phyloP scores from a whole-genome alignment of 148 eudicot species.

The Vaccinium vitisidaea region DNA sequence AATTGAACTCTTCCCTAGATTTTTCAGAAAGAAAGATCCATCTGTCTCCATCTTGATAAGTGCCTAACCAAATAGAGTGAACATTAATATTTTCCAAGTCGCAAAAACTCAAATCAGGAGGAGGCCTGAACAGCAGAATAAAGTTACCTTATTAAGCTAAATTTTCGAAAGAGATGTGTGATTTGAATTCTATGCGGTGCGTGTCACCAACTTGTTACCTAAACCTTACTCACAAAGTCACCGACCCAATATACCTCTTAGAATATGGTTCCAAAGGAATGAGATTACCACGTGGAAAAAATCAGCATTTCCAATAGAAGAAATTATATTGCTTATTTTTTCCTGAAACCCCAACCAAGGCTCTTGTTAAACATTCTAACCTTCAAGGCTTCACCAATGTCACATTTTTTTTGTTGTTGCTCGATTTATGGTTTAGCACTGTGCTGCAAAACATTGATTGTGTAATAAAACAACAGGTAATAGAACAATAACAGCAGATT shows the following conservation, averaged over 20 bases:
- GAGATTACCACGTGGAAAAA: background rate
- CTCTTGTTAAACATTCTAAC: background rate
- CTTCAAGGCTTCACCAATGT: background rate
- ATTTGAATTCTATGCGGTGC: background rate
- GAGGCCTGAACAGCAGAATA: background rate
- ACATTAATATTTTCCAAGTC: background rate
- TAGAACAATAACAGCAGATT: background rate
- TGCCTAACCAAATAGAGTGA: conserved; percentile 45
- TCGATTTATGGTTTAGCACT: background rate
- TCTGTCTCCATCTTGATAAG: conserved; percentile 71
- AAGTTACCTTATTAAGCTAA: background rate
- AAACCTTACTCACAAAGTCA: background rate
- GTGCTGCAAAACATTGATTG: background rate
- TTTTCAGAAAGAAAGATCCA: conserved; percentile 69
- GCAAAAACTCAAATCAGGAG: conserved; percentile 9
- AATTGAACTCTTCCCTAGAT: conserved; percentile 66
- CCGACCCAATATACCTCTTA: background rate
- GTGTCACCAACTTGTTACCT: background rate
- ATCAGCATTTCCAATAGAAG: background rate
- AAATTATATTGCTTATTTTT: background rate
- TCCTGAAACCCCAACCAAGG: background rate
- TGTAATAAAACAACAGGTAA: background rate
- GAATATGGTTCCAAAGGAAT: background rate
- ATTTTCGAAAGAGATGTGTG: background rate
- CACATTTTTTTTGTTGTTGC: background rate